Conservation (phyloP, 371 early-diverging fungal genomes). For the Rhizopus sp. region DNA sequence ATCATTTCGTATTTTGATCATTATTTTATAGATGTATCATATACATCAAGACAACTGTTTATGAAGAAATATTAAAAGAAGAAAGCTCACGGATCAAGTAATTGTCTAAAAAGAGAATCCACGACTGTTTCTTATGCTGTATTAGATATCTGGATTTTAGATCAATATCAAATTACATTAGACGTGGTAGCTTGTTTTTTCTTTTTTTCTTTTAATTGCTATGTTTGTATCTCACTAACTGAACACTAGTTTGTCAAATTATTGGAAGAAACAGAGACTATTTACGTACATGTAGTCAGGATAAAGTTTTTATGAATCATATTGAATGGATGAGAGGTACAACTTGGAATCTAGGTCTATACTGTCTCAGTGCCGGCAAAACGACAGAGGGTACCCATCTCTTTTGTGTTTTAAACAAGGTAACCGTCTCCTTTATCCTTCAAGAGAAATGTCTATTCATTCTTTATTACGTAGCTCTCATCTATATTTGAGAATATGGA, state of each 20-base stretch:
- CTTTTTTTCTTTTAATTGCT: not conserved
- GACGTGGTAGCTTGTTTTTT: not conserved
- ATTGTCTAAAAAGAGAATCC: not conserved
- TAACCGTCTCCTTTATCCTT: not conserved
- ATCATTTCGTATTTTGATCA: not conserved
- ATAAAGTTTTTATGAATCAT: conserved; percentile 1
- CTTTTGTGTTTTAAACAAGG: conserved; percentile 14
- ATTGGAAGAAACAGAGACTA: not conserved
- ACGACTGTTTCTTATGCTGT: not conserved
- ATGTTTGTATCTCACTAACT: too few species aligned
- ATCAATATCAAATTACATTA: conserved; percentile 9
- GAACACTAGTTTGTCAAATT: not conserved
- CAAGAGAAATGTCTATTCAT: not conserved
- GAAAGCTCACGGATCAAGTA: conserved; percentile 9
- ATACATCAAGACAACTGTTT: conserved; percentile 16
- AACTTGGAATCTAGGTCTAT: conserved; percentile 17
- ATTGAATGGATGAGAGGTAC: conserved; percentile 17
- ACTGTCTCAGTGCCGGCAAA: conserved; percentile 16
- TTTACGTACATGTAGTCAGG: not conserved
- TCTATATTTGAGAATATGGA: not conserved
- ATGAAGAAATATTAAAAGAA: conserved; percentile 10
- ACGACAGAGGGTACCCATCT: conserved; percentile 7
- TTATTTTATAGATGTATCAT: conserved; percentile 10
- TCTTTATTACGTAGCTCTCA: not conserved
- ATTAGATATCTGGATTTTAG: conserved; percentile 11